Conservation (phyloP, 2,329 filamentous ascomycete species). For the Dothideomycetes sp. region DNA sequence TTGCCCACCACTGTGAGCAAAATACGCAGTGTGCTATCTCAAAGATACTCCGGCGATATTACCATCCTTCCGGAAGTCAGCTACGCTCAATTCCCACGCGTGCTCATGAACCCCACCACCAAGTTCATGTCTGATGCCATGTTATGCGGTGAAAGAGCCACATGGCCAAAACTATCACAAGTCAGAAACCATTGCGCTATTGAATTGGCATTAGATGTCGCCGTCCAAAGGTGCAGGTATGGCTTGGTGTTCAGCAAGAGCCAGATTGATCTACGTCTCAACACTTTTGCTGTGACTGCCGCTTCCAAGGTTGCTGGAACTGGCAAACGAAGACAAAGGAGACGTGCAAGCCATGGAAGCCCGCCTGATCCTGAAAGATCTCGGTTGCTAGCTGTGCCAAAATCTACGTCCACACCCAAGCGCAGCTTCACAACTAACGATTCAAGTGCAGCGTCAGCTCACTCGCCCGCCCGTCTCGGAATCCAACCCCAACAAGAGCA, state of each 20-base stretch:
- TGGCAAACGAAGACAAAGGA: not conserved
- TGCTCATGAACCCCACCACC: constrained; percentile 73
- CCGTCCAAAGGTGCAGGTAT: constrained; percentile 59
- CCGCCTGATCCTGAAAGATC: constrained; percentile 4
- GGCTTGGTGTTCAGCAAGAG: constrained; percentile 60
- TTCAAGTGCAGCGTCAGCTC: not conserved
- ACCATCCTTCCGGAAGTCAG: constrained; percentile 79
- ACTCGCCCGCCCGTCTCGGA: not conserved
- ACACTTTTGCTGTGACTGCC: constrained; percentile 14
- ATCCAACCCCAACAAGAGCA: not conserved
- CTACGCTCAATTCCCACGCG: constrained; percentile 62
- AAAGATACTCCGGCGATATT: constrained; percentile 91
- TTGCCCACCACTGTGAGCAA: constrained; percentile 64
- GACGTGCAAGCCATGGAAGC: constrained; percentile 10
- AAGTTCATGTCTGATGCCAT: constrained; percentile 80
- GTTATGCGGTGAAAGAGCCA: constrained; percentile 70
- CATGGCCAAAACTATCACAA: constrained; percentile 81
- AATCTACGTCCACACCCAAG: not conserved
- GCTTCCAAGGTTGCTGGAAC: not conserved
- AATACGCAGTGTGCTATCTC: constrained; percentile 68
- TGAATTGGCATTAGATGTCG: constrained; percentile 71
- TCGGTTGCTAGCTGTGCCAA: not conserved
- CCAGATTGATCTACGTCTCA: constrained; percentile 48
- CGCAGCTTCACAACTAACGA: not conserved
- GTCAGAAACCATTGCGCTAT: constrained; percentile 83